Conservation (phyloP, 768 basidiomycete species). For the Macrolepiota albuminosa region DNA sequence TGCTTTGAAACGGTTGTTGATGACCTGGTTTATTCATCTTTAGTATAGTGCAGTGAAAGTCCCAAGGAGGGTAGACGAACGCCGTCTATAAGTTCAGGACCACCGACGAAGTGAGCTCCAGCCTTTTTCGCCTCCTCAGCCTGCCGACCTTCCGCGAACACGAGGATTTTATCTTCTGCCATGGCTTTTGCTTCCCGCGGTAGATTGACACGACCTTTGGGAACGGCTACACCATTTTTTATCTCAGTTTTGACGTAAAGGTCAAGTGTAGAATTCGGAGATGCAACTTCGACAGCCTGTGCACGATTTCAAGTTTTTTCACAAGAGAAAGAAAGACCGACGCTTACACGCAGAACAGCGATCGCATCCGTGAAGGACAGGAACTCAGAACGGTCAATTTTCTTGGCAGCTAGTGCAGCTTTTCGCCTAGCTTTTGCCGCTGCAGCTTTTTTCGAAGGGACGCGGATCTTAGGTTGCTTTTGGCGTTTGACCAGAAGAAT, state of each 20-base stretch:
- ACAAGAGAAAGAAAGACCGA: neutral
- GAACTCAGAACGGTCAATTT: conserved; percentile 59
- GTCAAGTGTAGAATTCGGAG: conserved; percentile 73
- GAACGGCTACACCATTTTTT: conserved; percentile 74
- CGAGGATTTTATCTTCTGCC: conserved; percentile 74
- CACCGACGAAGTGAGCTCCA: conserved; percentile 90
- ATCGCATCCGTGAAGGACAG: conserved; percentile 65
- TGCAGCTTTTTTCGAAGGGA: conserved; percentile 67
- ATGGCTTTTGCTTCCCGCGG: conserved; percentile 76
- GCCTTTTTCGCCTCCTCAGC: conserved; percentile 82
- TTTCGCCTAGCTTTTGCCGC: conserved; percentile 61
- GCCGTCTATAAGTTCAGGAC: conserved; percentile 81
- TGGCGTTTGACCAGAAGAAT: conserved; percentile 43
- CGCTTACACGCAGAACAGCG: conserved; percentile 61
- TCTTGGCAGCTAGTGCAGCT: conserved; percentile 47
- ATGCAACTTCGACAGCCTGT: conserved; percentile 81
- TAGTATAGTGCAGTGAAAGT: neutral
- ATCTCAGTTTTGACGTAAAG: conserved; percentile 76
- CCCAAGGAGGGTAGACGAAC: conserved; percentile 40
- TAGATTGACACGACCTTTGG: conserved; percentile 85
- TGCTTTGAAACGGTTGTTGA: conserved; percentile 68
- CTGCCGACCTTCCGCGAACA: conserved; percentile 83
- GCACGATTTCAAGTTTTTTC: neutral
- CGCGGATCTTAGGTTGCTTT: conserved; percentile 44
- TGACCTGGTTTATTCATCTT: conserved; percentile 43